Percentiles rank a stretch among this genome's conserved stretches.
phyloP scores from a whole-genome alignment of 495 filamentous ascomycete species.

The Penicillium macrosclerotiorum region DNA sequence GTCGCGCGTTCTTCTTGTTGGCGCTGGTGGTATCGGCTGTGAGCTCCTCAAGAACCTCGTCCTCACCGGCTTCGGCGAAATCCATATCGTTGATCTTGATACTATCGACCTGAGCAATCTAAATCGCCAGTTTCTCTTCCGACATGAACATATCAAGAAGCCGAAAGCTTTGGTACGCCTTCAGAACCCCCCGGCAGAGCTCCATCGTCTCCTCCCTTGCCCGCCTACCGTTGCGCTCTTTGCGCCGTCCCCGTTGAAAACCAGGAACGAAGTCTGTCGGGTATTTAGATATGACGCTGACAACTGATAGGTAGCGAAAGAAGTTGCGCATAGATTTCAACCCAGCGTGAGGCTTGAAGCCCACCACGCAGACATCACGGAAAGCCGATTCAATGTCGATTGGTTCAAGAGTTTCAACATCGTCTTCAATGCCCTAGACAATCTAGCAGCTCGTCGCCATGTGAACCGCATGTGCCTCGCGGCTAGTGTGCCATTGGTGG shows the following conservation, averaged over 20 bases:
- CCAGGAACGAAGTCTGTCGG: neutral
- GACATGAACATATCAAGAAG: slow-evolving; percentile 97
- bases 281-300: slow-evolving; percentile 18
- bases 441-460: slow-evolving; percentile 89
- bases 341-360: slow-evolving; percentile 84
- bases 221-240: neutral
- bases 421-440: slow-evolving; percentile 97
- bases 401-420: slow-evolving; percentile 84
- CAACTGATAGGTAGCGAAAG: slow-evolving; percentile 77
- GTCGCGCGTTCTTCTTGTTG: slow-evolving; percentile 90
- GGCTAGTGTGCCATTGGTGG: slow-evolving; percentile 85
- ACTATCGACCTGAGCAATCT: slow-evolving; percentile 98
- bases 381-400: slow-evolving; percentile 80
- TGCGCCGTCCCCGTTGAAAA: neutral
- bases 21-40: slow-evolving; percentile 95
- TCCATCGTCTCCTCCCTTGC: slow-evolving; percentile 12
- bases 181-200: neutral
- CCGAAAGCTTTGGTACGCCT: slow-evolving; percentile 83
- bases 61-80: slow-evolving; percentile 87
- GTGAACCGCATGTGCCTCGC: slow-evolving; percentile 98
- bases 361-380: slow-evolving; percentile 95
- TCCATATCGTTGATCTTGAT: slow-evolving; percentile 95
- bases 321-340: slow-evolving; percentile 88
- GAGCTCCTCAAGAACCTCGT: slow-evolving; percentile 97
- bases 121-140: slow-evolving; percentile 97